These are phyloP conservation scores for Serendipita sp. DNA, from an alignment of 768 basidiomycete species.

Conservation along the genomic window DNA sequence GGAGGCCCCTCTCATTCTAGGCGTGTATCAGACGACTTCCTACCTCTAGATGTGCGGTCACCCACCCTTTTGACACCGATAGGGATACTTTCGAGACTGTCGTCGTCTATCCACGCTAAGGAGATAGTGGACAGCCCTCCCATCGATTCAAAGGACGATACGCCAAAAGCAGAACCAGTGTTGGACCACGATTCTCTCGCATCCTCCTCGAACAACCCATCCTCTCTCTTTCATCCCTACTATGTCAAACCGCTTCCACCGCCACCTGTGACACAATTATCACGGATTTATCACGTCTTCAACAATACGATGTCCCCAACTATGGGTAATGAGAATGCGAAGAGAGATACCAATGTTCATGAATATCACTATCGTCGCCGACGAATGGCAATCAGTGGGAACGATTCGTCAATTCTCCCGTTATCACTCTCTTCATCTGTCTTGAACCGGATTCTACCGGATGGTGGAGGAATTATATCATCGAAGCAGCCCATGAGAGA, in stretches of 20 bases:
- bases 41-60: no score
- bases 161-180: neutral
- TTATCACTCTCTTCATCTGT: no score
- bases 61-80: no score
- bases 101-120: neutral
- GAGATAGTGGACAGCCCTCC: neutral
- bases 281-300: neutral
- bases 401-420: neutral
- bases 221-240: neutral
- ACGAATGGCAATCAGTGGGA: neutral
- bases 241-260: neutral
- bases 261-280: neutral
- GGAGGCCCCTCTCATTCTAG: no score
- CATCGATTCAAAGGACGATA: neutral
- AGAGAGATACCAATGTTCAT: neutral
- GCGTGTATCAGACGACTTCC: no score
- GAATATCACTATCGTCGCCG: neutral
- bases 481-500: no score
- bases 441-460: no score
- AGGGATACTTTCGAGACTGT: neutral
- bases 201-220: neutral
- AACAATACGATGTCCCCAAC: neutral
- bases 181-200: neutral
- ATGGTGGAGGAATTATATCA: no score
- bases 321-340: no score